Conservation (phyloP, 371 early-diverging fungal species). For the Thermomucor indicae-seudaticae region DNA sequence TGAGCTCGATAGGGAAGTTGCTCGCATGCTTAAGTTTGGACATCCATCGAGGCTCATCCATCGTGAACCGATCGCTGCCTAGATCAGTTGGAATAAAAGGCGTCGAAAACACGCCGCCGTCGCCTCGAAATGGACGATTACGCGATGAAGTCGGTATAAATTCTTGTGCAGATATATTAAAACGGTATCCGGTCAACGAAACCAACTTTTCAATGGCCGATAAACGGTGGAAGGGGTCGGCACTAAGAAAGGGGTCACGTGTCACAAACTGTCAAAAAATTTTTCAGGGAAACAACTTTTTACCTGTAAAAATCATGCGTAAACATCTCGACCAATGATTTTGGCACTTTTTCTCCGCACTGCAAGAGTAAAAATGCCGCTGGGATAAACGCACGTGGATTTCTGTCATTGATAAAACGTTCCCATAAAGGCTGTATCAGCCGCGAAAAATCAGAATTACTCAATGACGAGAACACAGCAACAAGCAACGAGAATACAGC, state of each 20-base stretch:
- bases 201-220: constrained; percentile 42
- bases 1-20: constrained; percentile 56
- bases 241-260: constrained; percentile 25
- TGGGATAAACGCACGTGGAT: constrained; percentile 41
- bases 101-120: constrained; percentile 46
- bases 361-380: constrained; percentile 60
- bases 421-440: constrained; percentile 53
- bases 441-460: constrained; percentile 37
- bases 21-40: constrained; percentile 52
- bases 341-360: constrained; percentile 58
- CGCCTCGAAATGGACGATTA: constrained; percentile 54
- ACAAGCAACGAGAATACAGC: constrained; percentile 53
- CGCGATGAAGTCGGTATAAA: constrained; percentile 48
- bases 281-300: background rate
- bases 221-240: constrained; percentile 42
- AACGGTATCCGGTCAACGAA: constrained; percentile 47
- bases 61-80: constrained; percentile 54
- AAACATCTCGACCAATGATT: constrained; percentile 34
- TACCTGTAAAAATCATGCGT: constrained; percentile 48
- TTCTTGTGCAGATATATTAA: constrained; percentile 49
- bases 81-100: constrained; percentile 60
- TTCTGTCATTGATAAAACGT: constrained; percentile 42
- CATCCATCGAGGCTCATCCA: constrained; percentile 62
- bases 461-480: constrained; percentile 51
- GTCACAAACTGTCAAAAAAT: background rate